phyloP scores from a whole-genome alignment of 2,329 filamentous ascomycete genomes.

The Colletotrichum sp. region DNA sequence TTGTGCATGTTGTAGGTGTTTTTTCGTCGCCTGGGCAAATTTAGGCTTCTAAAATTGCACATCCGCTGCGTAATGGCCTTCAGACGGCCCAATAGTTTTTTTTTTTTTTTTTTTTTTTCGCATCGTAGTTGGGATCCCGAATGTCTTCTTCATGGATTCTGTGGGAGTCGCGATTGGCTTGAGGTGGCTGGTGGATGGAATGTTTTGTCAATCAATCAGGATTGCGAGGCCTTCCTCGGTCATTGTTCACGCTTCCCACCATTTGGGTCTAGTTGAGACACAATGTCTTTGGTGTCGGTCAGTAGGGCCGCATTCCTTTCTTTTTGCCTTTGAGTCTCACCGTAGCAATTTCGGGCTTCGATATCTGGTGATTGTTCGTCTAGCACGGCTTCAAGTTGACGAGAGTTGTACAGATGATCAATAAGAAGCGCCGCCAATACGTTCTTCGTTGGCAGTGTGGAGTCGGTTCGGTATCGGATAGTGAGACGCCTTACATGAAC shows the following conservation, averaged over 20 bases:
- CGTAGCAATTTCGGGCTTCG: background rate
- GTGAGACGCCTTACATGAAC: background rate
- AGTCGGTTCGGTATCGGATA: background rate
- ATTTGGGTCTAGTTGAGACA: background rate
- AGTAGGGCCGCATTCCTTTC: background rate
- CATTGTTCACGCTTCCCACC: background rate
- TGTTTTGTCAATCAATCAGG: background rate
- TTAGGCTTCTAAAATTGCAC: no score
- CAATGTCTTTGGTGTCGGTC: background rate
- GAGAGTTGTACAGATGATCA: background rate
- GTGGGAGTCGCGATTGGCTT: background rate
- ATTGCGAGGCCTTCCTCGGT: background rate
- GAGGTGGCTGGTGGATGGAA: background rate
- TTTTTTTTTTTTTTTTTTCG: no score
- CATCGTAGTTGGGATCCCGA: background rate
- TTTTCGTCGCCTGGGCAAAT: no score
- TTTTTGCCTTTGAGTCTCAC: background rate
- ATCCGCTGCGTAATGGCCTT: no score
- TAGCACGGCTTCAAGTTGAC: background rate
- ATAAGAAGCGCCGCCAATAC: accelerated
- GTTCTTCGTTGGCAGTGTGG: background rate
- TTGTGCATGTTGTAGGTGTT: no score
- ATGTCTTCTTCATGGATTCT: background rate
- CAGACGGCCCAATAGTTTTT: no score
- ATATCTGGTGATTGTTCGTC: background rate